These are phyloP conservation scores for Trichosporon faecale DNA, from an alignment of 1,284 basidiomycete species.

Conservation along the genomic window DNA sequence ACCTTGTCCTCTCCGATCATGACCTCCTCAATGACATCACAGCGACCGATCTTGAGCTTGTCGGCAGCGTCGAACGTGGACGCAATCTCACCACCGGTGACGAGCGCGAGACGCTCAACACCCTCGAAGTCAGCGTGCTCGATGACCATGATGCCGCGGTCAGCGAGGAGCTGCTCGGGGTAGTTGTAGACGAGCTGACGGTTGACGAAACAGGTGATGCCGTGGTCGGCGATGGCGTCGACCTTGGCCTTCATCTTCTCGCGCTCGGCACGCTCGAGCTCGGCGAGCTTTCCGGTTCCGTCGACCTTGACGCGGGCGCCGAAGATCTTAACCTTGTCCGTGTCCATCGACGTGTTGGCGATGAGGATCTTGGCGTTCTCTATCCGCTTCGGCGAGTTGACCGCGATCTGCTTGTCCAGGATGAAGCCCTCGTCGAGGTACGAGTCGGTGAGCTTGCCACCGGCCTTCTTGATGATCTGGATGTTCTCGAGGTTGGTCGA, in stretches of 20 bases:
- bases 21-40: conserved; percentile 95
- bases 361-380: conserved; percentile 97
- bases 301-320: conserved; percentile 95
- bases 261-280: conserved; percentile 95
- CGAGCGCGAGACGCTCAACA: conserved; percentile 90
- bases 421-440: conserved; percentile 99
- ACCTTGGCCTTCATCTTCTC: conserved; percentile 99
- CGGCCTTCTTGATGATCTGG: conserved; percentile 99
- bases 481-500: conserved; percentile 97
- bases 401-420: conserved; percentile 92
- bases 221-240: conserved; percentile 87
- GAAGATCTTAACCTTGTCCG: conserved; percentile 99
- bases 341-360: conserved; percentile 99
- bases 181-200: conserved; percentile 99
- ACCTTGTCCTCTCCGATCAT: conserved; percentile 99
- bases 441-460: conserved; percentile 96
- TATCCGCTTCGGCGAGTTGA: conserved; percentile 90
- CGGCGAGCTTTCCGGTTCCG: conserved; percentile 91
- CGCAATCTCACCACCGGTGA: conserved; percentile 97
- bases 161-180: conserved; percentile 88
- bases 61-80: conserved; percentile 94
- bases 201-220: conserved; percentile 98
- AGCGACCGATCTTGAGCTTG: conserved; percentile 86
- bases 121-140: conserved; percentile 99
- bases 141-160: conserved; percentile 92